Base-by-base conservation (phyloP, 352 stramenopile genomes). In the Pythium pyrilobum region DNA sequence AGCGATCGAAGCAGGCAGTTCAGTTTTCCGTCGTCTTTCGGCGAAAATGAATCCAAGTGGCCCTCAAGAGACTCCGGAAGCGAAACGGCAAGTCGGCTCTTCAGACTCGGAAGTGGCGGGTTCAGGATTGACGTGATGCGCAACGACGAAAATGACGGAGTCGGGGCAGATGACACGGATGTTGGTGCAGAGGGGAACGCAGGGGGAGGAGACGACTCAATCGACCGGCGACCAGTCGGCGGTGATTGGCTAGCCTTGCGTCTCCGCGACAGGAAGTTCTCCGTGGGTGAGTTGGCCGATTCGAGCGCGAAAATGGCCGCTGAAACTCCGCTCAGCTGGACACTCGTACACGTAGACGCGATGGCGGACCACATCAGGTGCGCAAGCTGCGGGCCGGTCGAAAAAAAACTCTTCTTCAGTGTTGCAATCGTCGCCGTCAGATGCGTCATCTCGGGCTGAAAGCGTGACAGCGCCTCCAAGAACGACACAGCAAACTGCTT, bases 301-400 rank as follows among this genome's bases (percentile, higher is more conserved):
- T 67, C 59, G 3, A 67, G 42, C 2, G 59, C 52, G 38, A 74
- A 85, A 18, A 91, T 80, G 1, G 77, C 77, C 12, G 75, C 78
- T 1, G 80, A 91, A 21, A 91, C 80, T 5, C 77, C 76, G 25
- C 77, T 91, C 8, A 87, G 58, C 40, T 91, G 80, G 25, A 71
- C 71, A 38, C 67, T 91, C 27, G 68, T 69, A 33, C 77, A 80
- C 1, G 77, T 91, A 10, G 75, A 80, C 29, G 76, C 66, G 6
- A 91, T 74, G 0, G 80, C 69, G 5, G 73, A 87, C 80, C 80
- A 91, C 44, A 91, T 89, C 15, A 91, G 72, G 53, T 91, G 80
- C 1, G 80, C 69, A 8, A 89, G 54, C 48, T 91, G 77, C 11
- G 80, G 75, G 7, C 77, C 80, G 0, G 73, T 84, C 20, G 74